Evolutionary conservation across 1,284 basidiomycete species (phyloP).

Genomic region (Marasmius tenuissimus): DNA sequence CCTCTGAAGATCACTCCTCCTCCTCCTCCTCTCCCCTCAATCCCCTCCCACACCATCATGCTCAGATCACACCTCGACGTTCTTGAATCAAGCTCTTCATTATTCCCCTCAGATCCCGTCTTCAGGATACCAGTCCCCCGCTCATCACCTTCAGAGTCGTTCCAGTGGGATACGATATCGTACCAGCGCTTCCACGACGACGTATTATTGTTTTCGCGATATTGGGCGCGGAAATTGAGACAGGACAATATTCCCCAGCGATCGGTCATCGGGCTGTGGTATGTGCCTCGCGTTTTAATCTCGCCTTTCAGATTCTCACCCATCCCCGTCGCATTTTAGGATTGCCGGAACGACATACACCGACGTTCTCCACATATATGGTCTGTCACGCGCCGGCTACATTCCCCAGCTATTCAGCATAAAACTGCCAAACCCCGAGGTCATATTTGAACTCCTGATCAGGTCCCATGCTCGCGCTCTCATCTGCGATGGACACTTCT

Average conservation of each 20-base stretch:
- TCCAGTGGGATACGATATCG: conserved; percentile 50
- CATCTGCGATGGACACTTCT: conserved; percentile 55
- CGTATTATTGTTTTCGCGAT: conserved; percentile 52
- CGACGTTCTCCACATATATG: conserved; percentile 71
- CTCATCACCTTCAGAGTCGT: conserved; percentile 32
- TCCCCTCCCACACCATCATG: conserved; percentile 22
- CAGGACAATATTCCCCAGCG: conserved; percentile 42
- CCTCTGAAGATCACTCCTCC: background rate
- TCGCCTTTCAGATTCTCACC: background rate
- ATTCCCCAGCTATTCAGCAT: conserved; percentile 73
- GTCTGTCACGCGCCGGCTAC: conserved; percentile 68
- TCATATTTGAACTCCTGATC: conserved; percentile 64
- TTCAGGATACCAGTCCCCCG: conserved; percentile 45
- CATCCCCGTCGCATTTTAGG: conserved; percentile 36
- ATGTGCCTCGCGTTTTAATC: conserved; percentile 22
- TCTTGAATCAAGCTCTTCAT: conserved; percentile 44
- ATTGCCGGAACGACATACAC: conserved; percentile 64
- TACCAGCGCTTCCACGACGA: conserved; percentile 54
- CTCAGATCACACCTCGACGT: conserved; percentile 46
- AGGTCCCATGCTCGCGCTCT: conserved; percentile 59
- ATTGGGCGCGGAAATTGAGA: conserved; percentile 52
- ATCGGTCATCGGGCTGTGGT: conserved; percentile 71
- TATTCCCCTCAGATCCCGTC: conserved; percentile 40
- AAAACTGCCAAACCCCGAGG: conserved; percentile 64
- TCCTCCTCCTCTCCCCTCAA: background rate